These are phyloP conservation scores for Potentilla sterilis DNA, from an alignment of 306 rosid genomes.

Conservation along the genomic window DNA sequence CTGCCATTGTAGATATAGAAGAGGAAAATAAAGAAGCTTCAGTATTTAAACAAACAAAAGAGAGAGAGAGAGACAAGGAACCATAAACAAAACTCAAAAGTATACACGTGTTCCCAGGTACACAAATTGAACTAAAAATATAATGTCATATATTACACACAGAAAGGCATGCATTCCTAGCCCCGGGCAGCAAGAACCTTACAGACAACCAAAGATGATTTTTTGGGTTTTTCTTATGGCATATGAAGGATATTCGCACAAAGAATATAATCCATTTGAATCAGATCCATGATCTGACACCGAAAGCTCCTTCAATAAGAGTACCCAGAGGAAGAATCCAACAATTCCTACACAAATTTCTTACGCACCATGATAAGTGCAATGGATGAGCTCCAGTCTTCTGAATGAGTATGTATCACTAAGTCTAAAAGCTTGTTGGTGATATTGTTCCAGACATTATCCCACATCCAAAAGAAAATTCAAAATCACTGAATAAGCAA, in stretches of 20 bases:
- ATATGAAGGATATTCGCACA: background rate
- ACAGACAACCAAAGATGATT: background rate
- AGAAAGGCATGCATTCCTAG: background rate
- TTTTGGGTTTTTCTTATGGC: background rate
- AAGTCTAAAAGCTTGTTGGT: background rate
- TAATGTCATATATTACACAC: background rate
- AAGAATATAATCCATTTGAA: background rate
- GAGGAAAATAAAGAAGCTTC: slow-evolving; percentile 4
- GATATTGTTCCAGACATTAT: background rate
- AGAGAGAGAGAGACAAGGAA: background rate
- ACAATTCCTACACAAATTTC: too few relatives aligned
- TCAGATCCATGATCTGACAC: slow-evolving; percentile 1
- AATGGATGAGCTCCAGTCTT: background rate
- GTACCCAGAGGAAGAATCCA: too few relatives aligned
- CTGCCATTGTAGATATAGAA: slow-evolving; percentile 35
- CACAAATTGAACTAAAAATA: background rate
- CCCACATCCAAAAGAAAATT: background rate
- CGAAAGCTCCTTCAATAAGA: too few relatives aligned
- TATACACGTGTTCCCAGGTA: background rate
- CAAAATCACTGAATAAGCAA: background rate
- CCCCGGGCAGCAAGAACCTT: background rate
- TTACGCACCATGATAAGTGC: background rate
- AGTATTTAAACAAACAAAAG: background rate
- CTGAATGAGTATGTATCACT: background rate
- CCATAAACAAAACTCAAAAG: background rate